phyloP scores from a whole-genome alignment of 768 basidiomycete species.

The Candolleomyces aberdarensis region DNA sequence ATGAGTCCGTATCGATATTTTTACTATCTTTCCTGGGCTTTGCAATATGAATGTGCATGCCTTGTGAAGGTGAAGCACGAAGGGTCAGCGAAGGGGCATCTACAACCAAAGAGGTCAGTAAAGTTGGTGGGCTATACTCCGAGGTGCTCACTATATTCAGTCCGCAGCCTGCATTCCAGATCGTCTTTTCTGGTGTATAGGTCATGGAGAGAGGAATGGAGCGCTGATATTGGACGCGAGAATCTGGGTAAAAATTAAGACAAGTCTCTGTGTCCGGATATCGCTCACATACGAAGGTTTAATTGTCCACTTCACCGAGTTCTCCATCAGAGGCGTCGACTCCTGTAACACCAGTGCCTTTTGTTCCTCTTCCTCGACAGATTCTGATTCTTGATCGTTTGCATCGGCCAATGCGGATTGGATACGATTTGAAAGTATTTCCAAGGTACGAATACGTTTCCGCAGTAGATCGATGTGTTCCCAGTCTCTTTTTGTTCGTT shows the following conservation, averaged over 20 bases:
- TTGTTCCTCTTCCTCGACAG: conserved; percentile 10
- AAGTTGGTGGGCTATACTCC: background rate
- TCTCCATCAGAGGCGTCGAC: conserved; percentile 11
- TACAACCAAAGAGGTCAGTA: conserved; percentile 22
- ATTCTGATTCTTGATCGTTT: conserved; percentile 8
- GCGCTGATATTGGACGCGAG: conserved; percentile 45
- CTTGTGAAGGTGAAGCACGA: conserved; percentile 62
- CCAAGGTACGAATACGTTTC: conserved; percentile 48
- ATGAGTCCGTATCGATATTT: conserved; percentile 41
- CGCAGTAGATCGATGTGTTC: conserved; percentile 50
- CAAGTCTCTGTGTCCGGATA: background rate
- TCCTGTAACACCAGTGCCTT: conserved; percentile 3
- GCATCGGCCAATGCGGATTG: conserved; percentile 38
- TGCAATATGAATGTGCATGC: conserved; percentile 72
- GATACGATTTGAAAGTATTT: conserved; percentile 55
- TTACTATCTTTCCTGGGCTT: conserved; percentile 60
- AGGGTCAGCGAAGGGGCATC: conserved; percentile 73
- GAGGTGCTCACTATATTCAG: conserved; percentile 45
- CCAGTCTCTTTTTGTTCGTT: conserved; percentile 44
- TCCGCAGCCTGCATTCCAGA: conserved; percentile 55
- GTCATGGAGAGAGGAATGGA: conserved; percentile 47
- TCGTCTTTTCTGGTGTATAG: conserved; percentile 43
- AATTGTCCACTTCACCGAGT: conserved; percentile 50
- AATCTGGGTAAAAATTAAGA: conserved; percentile 42
- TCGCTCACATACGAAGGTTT: conserved; percentile 52